Percentiles rank a stretch among this genome's conserved stretches.
These are phyloP conservation scores for Monosporascus ibericus DNA, from an alignment of 2,329 filamentous ascomycete genomes.

Conservation along the genomic window DNA sequence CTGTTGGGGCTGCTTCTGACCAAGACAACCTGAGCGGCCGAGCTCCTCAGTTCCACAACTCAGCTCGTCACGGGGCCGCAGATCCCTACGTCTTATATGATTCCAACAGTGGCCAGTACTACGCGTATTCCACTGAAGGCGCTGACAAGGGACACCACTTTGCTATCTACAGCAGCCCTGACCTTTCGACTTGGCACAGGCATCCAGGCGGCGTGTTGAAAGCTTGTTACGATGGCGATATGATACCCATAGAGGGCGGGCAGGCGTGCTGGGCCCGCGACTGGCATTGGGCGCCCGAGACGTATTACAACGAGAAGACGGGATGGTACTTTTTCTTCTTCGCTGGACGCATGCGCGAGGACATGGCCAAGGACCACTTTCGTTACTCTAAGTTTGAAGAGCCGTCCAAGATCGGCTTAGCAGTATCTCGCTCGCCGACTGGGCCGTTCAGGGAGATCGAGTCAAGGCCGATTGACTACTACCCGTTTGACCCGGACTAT, in stretches of 20 bases:
- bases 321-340: slow-evolving; percentile 33
- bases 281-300: slow-evolving; percentile 32
- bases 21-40: not conserved
- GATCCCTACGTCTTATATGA: slow-evolving; percentile 29
- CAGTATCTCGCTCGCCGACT: slow-evolving; percentile 27
- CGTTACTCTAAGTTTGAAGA: slow-evolving; percentile 29
- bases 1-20: not conserved
- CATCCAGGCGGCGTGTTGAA: slow-evolving; percentile 26
- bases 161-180: slow-evolving; percentile 29
- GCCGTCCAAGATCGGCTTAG: slow-evolving; percentile 29
- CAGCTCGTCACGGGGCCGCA: slow-evolving; percentile 25
- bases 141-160: slow-evolving; percentile 26
- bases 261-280: slow-evolving; percentile 31
- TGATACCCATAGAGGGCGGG: slow-evolving; percentile 22
- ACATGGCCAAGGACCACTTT: slow-evolving; percentile 27
- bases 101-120: slow-evolving; percentile 23
- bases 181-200: slow-evolving; percentile 29
- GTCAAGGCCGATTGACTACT: slow-evolving; percentile 26
- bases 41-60: slow-evolving; percentile 27
- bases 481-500: slow-evolving; percentile 29
- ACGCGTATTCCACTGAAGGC: slow-evolving; percentile 30
- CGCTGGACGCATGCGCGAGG: slow-evolving; percentile 26
- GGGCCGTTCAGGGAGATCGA: slow-evolving; percentile 28
- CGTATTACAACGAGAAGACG: slow-evolving; percentile 28
- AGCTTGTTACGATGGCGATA: slow-evolving; percentile 25